Base-by-base conservation (phyloP, 331 rosid species). In the Pyracantha coccinea region DNA sequence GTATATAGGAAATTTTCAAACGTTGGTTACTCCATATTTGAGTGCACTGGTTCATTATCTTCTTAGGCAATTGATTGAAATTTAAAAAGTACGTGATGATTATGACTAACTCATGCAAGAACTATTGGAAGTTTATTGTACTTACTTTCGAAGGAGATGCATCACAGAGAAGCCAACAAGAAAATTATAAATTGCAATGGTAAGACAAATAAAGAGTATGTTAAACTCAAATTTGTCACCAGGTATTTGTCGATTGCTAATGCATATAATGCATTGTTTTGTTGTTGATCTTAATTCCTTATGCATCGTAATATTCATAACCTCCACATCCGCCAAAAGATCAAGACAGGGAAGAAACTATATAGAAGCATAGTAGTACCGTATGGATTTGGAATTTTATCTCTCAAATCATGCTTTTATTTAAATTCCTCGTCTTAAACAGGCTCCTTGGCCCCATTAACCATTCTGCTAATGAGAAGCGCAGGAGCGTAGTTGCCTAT, bases 1-100 rank as follows among this genome's bases (percentile, higher is more conserved):
- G 87, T 86, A 83, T 70, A 90, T 84, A 81, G 82, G 73, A 75
- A 54, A 62, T 33, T 81, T 67, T 32, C 31, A 65, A 53, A 60
- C 75, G 4, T 69, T 76, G 75, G 29, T 72, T 77, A 25, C 62
- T 64, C 60, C 44, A 20, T 63, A 60, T 77, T 63, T 68, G 31
- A 65, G 44, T 57, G 72, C 52, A 16, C 20, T 50, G 10, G 71
- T 67, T 73, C 69, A 41, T 60, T 60, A 59, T 32, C n/a, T 35
- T 25, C 28, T 4, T 50, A 16, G 20, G 55, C 4, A 50, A 5
- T 50, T 50, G 55, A 6, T 6, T 50, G 55, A 50, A 38, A 16
- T 38, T 10, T 38, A 38, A 38, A 50, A 69, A 60, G 77, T 13
- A 17, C 20, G 55, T 17, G 45, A 60, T 47, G 74, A 78, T 71